Evolutionary conservation across 345 rosid genomes (phyloP), one percentile per base, ranked within the genome.

Genomic region (Anacardium occidentale): DNA sequence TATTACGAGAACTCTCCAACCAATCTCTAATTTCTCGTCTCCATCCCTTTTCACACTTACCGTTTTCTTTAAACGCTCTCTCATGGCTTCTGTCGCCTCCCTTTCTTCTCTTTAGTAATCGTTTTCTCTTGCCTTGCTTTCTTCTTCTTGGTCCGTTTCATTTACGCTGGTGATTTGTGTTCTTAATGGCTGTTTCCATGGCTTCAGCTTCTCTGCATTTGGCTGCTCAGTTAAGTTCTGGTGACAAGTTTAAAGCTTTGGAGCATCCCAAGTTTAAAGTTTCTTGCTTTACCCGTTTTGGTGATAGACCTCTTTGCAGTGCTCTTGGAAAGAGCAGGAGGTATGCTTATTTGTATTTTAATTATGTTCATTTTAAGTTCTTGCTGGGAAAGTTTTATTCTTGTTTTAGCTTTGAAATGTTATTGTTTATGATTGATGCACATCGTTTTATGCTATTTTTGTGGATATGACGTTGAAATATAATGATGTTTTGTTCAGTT

Each of bases 161-260:
- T n/a, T 53, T 22, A 40, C 18, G 7, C 48, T 62, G 10, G 11
- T 3, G 18, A 18, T 6, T 50, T 37, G 42, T 37, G 42, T 37
- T 50, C 18, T 26, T 34, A 77, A 85, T 86, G 88, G 82, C 85
- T 70, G 75, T 70, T 32, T 58, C 89, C 61, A 71, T 87, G 85
- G 86, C 89, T 20, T 81, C 85, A 25, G 78, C 79, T 51, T 78
- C 85, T 32, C 77, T 70, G 15, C 73, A 73, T 70, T 71, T 68
- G 17, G 55, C 73, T 37, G 74, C 77, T 47, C 67, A 72, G 62
- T 69, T 47, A 17, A 40, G 18, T 20, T 56, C 54, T 12, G 12
- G 70, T 48, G 55, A 67, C n/a, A 78, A 52, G 22, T 55, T 34
- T 55, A 78, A 81, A 44, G 71, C 77, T 60, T 69, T 66, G 24